Base-by-base conservation (phyloP, 2,329 filamentous ascomycete species). In the Thermoascus crustaceus region DNA sequence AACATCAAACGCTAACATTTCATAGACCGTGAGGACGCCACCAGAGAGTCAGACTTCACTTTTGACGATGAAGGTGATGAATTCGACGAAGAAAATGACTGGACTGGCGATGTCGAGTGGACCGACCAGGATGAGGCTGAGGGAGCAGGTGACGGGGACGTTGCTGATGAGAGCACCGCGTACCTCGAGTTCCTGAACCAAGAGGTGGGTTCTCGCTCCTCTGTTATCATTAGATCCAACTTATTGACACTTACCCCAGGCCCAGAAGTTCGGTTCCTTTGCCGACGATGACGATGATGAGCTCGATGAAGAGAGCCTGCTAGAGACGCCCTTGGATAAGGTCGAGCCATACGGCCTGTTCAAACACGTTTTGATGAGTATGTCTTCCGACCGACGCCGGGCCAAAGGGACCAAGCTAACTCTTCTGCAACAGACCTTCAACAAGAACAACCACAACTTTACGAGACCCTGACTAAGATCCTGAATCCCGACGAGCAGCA, bases 181-280 rank as follows among this genome's bases (percentile, higher is more conserved):
- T 98, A 98, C 58, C 76, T 98, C 30, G 88, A 96, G 48, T 98
- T 98, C 68, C 66, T 98, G 18, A 93, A 89, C 50, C 84, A 93
- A 58, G 89, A 96, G 70, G 82, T 80, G 56, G 58, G 71, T 53
- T 17, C 18, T 37, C 17, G 14, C 7, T 25, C 30, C 4, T 24
- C 7, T 5, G 13, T 4, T 17, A 27, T 21, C 20, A n/a, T 10
- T 9, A 6, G 14, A 17, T 27, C 13, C 11, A 13, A 34, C n/a
- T 36, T 24, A 37, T 45, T 30, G 42, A 42, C 41, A 7, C 9
- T 35, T 30, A 21, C 26, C 38, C 4, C 46, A 85, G 79, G 86
- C 87, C 8, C 80, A 86, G 51, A 93, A 91, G 58, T 89, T 91
- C 59, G 79, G 81, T 44, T 75, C 79, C 11, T 72, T 81, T 18